Conservation (phyloP, 2,329 filamentous ascomycete species). For the Aspergillus terreus region DNA sequence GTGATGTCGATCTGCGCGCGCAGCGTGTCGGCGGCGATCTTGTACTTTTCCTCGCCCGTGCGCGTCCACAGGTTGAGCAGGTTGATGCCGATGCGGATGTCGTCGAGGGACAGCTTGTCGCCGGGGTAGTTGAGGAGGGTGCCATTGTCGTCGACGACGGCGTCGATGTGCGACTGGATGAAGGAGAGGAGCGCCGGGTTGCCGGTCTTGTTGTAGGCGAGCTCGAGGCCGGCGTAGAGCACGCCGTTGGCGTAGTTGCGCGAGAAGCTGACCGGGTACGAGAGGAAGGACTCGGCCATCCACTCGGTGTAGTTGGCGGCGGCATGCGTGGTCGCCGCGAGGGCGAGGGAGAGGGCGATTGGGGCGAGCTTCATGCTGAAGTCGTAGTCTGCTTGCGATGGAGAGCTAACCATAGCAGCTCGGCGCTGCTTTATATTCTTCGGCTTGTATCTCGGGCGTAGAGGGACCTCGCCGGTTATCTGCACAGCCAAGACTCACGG, state of each 20-base stretch:
- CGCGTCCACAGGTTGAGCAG: conserved; percentile 11
- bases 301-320: conserved; percentile 13
- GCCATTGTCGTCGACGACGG: conserved; percentile 7
- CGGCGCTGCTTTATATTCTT: too few species aligned
- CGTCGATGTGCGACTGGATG: conserved; percentile 10
- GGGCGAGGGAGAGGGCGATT: conserved; percentile 1
- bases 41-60: conserved; percentile 13
- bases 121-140: conserved; percentile 2
- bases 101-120: conserved; percentile 11
- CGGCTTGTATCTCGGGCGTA: neutral
- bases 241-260: conserved; percentile 15
- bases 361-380: neutral
- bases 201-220: conserved; percentile 14
- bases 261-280: conserved; percentile 7
- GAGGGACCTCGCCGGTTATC: too few species aligned
- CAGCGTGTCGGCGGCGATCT: conserved; percentile 11
- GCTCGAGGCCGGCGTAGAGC: conserved; percentile 11
- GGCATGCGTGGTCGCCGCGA: conserved; percentile 1
- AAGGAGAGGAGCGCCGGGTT: conserved; percentile 6
- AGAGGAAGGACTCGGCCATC: conserved; percentile 11
- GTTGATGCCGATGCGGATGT: conserved; percentile 13
- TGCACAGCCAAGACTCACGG: neutral
- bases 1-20: conserved; percentile 12
- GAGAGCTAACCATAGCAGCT: too few species aligned
- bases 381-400: neutral